These are phyloP conservation scores for Chlorencoelia australis DNA, from an alignment of 2,329 filamentous ascomycete genomes.

Conservation along the genomic window DNA sequence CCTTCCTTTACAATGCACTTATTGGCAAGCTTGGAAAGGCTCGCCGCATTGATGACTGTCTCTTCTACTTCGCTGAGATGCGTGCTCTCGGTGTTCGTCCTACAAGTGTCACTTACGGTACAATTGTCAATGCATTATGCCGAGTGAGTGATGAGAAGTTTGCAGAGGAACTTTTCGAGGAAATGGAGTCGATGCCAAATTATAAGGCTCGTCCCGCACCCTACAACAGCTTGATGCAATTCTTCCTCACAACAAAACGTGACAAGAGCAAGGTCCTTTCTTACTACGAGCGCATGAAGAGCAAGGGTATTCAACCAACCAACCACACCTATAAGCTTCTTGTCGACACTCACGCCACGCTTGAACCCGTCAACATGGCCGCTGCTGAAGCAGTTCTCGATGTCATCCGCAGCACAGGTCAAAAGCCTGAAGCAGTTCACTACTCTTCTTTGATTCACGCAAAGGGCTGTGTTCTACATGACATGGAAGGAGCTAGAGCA, in stretches of 20 bases:
- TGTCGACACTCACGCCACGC: constrained; percentile 87
- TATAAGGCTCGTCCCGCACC: constrained; percentile 96
- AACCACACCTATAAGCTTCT: constrained; percentile 97
- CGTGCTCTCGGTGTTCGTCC: constrained; percentile 83
- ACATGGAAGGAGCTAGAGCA: constrained; percentile 71
- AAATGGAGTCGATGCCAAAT: constrained; percentile 98
- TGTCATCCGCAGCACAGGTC: constrained; percentile 63
- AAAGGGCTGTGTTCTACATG: constrained; percentile 86
- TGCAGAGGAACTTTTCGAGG: constrained; percentile 93
- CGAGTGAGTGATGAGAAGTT: constrained; percentile 96
- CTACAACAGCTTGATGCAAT: constrained; percentile 99
- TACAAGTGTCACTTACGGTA: constrained; percentile 95
- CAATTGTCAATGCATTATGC: constrained; percentile 94
- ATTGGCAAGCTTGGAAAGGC: constrained; percentile 98
- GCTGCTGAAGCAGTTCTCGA: constrained; percentile 78
- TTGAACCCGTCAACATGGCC: constrained; percentile 82
- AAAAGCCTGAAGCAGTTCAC: constrained; percentile 81
- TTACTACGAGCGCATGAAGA: constrained; percentile 92
- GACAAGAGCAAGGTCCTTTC: constrained; percentile 87
- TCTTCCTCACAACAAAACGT: constrained; percentile 95
- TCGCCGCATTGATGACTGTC: constrained; percentile 91
- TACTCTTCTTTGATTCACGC: constrained; percentile 94
- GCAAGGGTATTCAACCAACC: constrained; percentile 77
- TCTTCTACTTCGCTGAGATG: constrained; percentile 99
- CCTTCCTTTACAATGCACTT: constrained; percentile 94